Evolutionary conservation across 2,329 filamentous ascomycete genomes (phyloP).

Genomic region (Penicillium sp.): DNA sequence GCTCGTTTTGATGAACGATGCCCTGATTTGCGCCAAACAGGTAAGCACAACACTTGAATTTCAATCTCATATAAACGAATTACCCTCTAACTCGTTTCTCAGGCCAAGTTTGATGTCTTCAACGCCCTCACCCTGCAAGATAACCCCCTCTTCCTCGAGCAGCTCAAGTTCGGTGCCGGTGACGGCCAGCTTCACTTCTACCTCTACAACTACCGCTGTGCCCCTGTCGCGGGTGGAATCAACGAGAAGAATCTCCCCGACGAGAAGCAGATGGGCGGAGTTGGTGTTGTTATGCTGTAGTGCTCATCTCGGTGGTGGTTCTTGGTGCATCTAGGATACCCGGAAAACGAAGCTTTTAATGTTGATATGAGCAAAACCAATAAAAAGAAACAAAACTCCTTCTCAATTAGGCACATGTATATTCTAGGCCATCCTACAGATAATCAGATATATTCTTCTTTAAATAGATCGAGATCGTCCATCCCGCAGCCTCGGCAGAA

Average conservation of each 20-base stretch:
- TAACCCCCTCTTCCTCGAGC: conserved; percentile 88
- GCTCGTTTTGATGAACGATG: conserved; percentile 80
- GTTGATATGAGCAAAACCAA: conserved; percentile 2
- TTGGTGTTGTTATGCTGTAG: conserved; percentile 84
- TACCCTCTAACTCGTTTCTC: background rate
- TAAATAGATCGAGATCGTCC: background rate
- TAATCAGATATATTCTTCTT: too few species aligned
- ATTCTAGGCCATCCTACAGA: too few species aligned
- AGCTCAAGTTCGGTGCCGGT: conserved; percentile 92
- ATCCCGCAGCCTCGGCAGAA: background rate
- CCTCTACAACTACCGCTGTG: conserved; percentile 93
- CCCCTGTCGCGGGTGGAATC: conserved; percentile 82
- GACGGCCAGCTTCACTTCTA: conserved; percentile 97
- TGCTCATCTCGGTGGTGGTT: conserved; percentile 12
- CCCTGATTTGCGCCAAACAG: conserved; percentile 83
- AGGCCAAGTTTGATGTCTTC: conserved; percentile 89
- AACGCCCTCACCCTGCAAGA: conserved; percentile 93
- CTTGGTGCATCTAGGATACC: conserved; percentile 16
- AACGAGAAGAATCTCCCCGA: conserved; percentile 79
- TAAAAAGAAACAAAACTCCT: conserved; percentile 6
- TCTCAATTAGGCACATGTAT: too few species aligned
- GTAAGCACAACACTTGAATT: conserved; percentile 36
- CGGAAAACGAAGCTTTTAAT: conserved; percentile 17
- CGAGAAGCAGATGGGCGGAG: conserved; percentile 76
- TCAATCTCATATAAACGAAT: background rate